Base-by-base conservation (phyloP, 2,329 filamentous ascomycete species). In the Sordariomycetes sp. region DNA sequence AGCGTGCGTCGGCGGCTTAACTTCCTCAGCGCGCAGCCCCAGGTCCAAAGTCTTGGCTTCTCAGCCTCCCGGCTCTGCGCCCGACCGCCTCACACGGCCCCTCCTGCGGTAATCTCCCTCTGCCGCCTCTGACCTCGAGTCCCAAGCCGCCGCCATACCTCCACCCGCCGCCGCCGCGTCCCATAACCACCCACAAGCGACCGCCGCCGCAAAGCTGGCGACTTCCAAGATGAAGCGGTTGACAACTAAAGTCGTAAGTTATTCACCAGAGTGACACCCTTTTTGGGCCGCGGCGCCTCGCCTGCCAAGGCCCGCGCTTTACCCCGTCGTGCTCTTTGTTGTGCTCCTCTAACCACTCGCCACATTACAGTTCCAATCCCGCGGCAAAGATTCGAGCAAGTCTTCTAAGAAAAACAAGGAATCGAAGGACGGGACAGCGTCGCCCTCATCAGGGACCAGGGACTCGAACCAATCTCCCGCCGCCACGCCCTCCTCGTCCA, bases 171-270 rank as follows among this genome's bases (percentile, higher is more conserved):
- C 46, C 46, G 46, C 46, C 20, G 46, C n/a, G 46, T 20, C 11
- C 46, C 46, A 22, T 24, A 50, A 50, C 6, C 12, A 50, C 46
- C 5, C 20, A 50, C 40, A 50, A 22, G 11, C 46, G 46, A 50
- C 46, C 22, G 46, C 46, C 22, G 46, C 22, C 46, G 37, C 35
- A 35, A 57, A 52, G 20, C 55, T 57, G 55, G 55, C 48, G 55
- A 37, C 55, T 64, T 74, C 74, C 75, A 88, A 81, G 76, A 97
- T 97, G 93, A 97, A 96, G 80, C 89, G 90, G 73, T 96, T 97
- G 76, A 89, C 91, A 77, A 90, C 96, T 81, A 90, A 89, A 88
- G 91, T 97, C 81, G 91, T 96, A 85, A 81, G 89, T 85, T 20
- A 50, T 50, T 6, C 59, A 24, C 52, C 46, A 50, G 20, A 20